These are phyloP conservation scores for Grosmannia clavigera DNA, from an alignment of 2,329 filamentous ascomycete species.

Conservation along the genomic window DNA sequence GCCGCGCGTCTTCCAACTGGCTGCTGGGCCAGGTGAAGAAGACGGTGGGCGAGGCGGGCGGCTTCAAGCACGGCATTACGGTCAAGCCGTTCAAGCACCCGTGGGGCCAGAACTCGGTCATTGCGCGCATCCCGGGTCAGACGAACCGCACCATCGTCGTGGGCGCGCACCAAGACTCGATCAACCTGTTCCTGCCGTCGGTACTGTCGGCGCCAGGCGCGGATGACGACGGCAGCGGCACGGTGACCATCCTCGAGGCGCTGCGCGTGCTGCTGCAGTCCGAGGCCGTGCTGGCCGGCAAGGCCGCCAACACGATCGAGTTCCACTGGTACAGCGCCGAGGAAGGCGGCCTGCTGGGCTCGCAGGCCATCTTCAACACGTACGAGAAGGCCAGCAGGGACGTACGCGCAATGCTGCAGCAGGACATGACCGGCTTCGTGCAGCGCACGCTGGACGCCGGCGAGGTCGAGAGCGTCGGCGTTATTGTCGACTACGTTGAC, in stretches of 20 bases:
- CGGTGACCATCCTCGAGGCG: slow-evolving; percentile 88
- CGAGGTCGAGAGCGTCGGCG: slow-evolving; percentile 72
- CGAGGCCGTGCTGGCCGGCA: slow-evolving; percentile 55
- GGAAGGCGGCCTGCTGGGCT: slow-evolving; percentile 76
- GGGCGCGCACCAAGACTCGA: slow-evolving; percentile 88
- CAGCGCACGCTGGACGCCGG: slow-evolving; percentile 74
- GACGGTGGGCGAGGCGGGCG: slow-evolving; percentile 60
- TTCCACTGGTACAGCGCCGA: slow-evolving; percentile 96
- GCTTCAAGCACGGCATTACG: slow-evolving; percentile 50
- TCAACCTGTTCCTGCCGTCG: slow-evolving; percentile 81
- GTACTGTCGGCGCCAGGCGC: slow-evolving; percentile 78
- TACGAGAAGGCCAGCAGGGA: slow-evolving; percentile 64
- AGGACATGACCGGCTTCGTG: slow-evolving; percentile 92
- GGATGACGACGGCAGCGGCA: slow-evolving; percentile 90
- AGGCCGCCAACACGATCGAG: slow-evolving; percentile 75
- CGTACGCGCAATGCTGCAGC: slow-evolving; percentile 93
- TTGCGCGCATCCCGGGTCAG: slow-evolving; percentile 80
- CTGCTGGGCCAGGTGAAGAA: slow-evolving; percentile 61
- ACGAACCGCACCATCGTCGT: slow-evolving; percentile 76
- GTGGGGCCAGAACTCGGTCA: slow-evolving; percentile 85
- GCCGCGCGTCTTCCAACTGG: slow-evolving; percentile 79
- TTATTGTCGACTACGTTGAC: slow-evolving; percentile 89
- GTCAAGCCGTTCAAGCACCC: slow-evolving; percentile 66
- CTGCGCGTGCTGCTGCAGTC: slow-evolving; percentile 68
- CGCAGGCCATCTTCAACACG: slow-evolving; percentile 74